Evolutionary conservation across 139 green algal species (phyloP).

Genomic region (Chlamydomonas incerta): DNA sequence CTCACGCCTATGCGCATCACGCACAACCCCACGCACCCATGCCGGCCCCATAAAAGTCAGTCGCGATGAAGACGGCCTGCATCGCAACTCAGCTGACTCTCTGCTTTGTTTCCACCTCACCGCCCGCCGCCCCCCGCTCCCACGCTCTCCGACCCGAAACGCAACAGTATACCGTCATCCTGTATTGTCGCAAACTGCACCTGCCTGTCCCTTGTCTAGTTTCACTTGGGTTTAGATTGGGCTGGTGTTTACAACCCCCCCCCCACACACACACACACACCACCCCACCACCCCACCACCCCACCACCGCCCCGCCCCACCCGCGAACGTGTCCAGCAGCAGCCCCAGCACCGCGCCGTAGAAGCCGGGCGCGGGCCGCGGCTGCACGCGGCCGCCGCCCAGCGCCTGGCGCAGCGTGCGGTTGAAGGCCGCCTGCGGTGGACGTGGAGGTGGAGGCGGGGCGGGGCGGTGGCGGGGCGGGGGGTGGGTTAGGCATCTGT

Average conservation of each 20-base stretch:
- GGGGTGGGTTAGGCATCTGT: neutral
- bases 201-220: no score
- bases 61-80: no score
- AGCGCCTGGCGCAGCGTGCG: neutral
- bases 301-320: neutral
- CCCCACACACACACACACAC: neutral
- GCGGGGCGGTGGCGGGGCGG: neutral
- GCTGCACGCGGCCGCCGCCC: slow-evolving; percentile 23
- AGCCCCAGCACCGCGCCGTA: neutral
- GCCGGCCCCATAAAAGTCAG: no score
- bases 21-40: no score
- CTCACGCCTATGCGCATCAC: no score
- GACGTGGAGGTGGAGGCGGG: neutral
- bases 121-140: no score
- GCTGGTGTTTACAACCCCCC: neutral
- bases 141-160: no score
- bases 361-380: neutral
- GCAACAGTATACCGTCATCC: no score
- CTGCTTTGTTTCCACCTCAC: no score
- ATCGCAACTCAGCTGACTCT: no score
- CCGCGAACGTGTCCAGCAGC: slow-evolving; percentile 9
- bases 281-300: neutral
- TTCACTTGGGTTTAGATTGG: no score
- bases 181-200: no score
- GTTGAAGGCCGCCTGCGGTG: slow-evolving; percentile 13